These are phyloP conservation scores for Acrodontium crateriforme DNA, from an alignment of 2,329 filamentous ascomycete genomes.

Conservation along the genomic window DNA sequence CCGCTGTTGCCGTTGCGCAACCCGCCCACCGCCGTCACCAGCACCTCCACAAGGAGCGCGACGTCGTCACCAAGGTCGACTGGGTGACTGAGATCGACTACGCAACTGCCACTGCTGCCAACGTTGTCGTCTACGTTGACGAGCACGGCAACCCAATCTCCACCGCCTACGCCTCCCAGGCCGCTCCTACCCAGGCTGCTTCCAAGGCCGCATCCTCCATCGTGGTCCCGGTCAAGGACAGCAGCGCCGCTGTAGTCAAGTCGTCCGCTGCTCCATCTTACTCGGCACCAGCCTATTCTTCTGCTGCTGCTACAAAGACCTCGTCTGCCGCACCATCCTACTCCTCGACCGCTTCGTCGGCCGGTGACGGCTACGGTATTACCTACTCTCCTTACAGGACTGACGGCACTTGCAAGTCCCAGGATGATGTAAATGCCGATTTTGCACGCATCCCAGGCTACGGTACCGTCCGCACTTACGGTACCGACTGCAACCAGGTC, in stretches of 20 bases:
- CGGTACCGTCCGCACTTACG: constrained; percentile 60
- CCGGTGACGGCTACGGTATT: constrained; percentile 32
- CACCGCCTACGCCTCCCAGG: constrained; percentile 4
- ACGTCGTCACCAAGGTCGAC: constrained; percentile 10
- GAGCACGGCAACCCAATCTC: constrained; percentile 39
- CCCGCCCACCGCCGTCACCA: constrained; percentile 19
- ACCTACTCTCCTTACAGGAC: constrained; percentile 45
- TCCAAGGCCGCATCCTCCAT: constrained; percentile 2
- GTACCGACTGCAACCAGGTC: constrained; percentile 65
- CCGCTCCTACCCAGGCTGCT: background rate
- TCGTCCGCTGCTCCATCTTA: background rate
- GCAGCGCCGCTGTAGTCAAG: background rate
- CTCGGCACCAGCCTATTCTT: background rate
- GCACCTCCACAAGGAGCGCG: constrained; percentile 23
- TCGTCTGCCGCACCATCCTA: constrained; percentile 1
- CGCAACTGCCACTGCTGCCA: constrained; percentile 32
- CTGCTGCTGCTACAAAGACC: constrained; percentile 1
- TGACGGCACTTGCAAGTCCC: constrained; percentile 51
- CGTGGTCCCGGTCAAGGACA: background rate
- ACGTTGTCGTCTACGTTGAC: constrained; percentile 48
- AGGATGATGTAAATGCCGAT: constrained; percentile 49
- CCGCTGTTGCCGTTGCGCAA: constrained; percentile 13
- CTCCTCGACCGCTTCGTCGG: background rate
- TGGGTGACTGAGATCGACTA: constrained; percentile 21
- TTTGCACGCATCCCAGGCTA: constrained; percentile 47